These are phyloP conservation scores for Zygosaccharomyces rouxii DNA, from an alignment of 805 yeast species.

Conservation along the genomic window DNA sequence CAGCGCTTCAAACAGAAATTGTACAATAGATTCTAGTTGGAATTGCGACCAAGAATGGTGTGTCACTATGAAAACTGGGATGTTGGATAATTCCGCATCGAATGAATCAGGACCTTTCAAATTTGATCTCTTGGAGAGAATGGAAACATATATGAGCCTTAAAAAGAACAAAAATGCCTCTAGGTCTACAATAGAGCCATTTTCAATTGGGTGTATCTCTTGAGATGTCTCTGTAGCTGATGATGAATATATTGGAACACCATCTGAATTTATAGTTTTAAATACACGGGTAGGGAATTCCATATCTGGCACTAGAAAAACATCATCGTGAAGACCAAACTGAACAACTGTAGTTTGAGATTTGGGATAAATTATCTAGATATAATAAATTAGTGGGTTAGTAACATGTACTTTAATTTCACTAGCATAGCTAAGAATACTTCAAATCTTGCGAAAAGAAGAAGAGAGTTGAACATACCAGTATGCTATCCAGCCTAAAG, in stretches of 20 bases:
- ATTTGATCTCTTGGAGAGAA: constrained; percentile 28
- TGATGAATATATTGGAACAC: constrained; percentile 34
- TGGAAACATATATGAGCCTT: constrained; percentile 46
- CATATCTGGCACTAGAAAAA: constrained; percentile 65
- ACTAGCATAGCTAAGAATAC: neutral
- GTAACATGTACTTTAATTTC: constrained; percentile 6
- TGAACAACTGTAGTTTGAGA: constrained; percentile 69
- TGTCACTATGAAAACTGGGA: constrained; percentile 67
- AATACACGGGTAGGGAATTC: constrained; percentile 77
- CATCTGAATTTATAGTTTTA: constrained; percentile 35
- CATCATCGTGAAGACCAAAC: constrained; percentile 64
- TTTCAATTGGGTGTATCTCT: constrained; percentile 54
- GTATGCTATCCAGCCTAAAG: constrained; percentile 31
- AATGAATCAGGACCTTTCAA: constrained; percentile 28
- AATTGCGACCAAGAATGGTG: constrained; percentile 66
- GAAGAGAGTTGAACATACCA: constrained; percentile 15
- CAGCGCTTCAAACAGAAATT: constrained; percentile 68
- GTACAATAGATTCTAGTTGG: constrained; percentile 64
- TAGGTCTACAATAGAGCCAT: constrained; percentile 61
- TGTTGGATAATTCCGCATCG: constrained; percentile 37
- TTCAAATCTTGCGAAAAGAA: neutral
- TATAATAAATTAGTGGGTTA: constrained; percentile 14
- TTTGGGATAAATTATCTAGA: constrained; percentile 68
- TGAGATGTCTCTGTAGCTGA: constrained; percentile 32
- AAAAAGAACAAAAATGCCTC: constrained; percentile 64